Evolutionary conservation across 306 rosid species (phyloP).

Genomic region (Bauhinia variegata): DNA sequence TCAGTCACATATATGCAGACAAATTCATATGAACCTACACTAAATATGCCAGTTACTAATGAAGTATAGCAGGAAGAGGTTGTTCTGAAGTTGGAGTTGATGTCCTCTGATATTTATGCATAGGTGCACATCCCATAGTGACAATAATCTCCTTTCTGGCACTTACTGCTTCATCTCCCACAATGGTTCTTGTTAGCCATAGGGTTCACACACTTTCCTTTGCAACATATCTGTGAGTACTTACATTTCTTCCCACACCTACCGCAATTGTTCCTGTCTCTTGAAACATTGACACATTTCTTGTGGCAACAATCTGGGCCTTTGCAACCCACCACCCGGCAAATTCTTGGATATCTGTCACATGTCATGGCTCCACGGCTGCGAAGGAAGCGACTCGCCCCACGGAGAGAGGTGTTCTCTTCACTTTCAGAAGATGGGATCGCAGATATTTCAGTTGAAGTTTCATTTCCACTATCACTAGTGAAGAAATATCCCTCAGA

Average conservation of each 20-base stretch:
- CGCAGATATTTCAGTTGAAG: slow-evolving; percentile 1
- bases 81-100: neutral
- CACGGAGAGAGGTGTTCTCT: slow-evolving; percentile 29
- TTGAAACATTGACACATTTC: slow-evolving; percentile 55
- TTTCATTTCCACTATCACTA: neutral
- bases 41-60: too few relatives aligned
- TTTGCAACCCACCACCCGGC: slow-evolving; percentile 44
- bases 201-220: slow-evolving; percentile 62
- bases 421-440: slow-evolving; percentile 30
- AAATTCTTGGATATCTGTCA: slow-evolving; percentile 53
- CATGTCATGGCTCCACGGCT: slow-evolving; percentile 43
- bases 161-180: slow-evolving; percentile 60
- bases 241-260: slow-evolving; percentile 62
- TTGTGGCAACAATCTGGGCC: slow-evolving; percentile 61
- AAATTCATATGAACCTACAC: too few relatives aligned
- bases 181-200: slow-evolving; percentile 52
- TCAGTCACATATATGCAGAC: too few relatives aligned
- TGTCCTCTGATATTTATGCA: slow-evolving; percentile 29
- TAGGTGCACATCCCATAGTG: slow-evolving; percentile 71
- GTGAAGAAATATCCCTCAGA: slow-evolving; percentile 1
- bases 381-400: slow-evolving; percentile 32
- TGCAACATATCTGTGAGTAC: slow-evolving; percentile 62
- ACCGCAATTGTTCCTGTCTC: slow-evolving; percentile 62
- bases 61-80: too few relatives aligned
- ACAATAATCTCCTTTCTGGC: slow-evolving; percentile 52